These are phyloP conservation scores for Fusarium lyarnte DNA, from an alignment of 2,329 filamentous ascomycete species.

Conservation along the genomic window DNA sequence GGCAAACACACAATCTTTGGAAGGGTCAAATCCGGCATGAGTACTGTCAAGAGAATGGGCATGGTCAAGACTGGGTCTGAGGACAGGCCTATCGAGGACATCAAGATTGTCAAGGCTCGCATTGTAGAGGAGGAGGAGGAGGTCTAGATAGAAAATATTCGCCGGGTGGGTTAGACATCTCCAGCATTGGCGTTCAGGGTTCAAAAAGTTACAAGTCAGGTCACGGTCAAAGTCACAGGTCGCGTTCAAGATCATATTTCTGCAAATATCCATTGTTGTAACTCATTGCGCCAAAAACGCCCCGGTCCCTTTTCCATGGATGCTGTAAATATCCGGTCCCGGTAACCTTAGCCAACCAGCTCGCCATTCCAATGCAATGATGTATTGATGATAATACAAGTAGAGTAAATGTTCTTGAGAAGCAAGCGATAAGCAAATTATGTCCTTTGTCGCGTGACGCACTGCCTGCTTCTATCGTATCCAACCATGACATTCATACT, in stretches of 20 bases:
- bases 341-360: constrained; percentile 40
- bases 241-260: constrained; percentile 8
- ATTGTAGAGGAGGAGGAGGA: constrained; percentile 69
- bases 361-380: constrained; percentile 42
- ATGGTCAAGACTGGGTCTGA: constrained; percentile 83
- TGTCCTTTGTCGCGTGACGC: constrained; percentile 22
- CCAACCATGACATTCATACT: constrained; percentile 32
- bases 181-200: constrained; percentile 38
- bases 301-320: constrained; percentile 43
- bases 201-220: not conserved
- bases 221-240: constrained; percentile 6
- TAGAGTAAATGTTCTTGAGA: constrained; percentile 24
- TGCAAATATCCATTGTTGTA: constrained; percentile 40
- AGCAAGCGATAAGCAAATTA: constrained; percentile 24
- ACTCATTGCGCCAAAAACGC: constrained; percentile 42
- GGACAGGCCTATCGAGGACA: constrained; percentile 82
- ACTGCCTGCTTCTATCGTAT: constrained; percentile 42
- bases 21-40: constrained; percentile 83
- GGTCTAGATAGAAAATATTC: constrained; percentile 18
- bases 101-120: constrained; percentile 79
- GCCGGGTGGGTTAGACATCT: not conserved
- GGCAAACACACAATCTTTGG: constrained; percentile 98
- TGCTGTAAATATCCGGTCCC: constrained; percentile 43
- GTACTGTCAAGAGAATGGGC: constrained; percentile 87
- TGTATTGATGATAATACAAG: constrained; percentile 41